Conservation (phyloP, 2,329 filamentous ascomycete species). For the Albophoma yamanashiensis region DNA sequence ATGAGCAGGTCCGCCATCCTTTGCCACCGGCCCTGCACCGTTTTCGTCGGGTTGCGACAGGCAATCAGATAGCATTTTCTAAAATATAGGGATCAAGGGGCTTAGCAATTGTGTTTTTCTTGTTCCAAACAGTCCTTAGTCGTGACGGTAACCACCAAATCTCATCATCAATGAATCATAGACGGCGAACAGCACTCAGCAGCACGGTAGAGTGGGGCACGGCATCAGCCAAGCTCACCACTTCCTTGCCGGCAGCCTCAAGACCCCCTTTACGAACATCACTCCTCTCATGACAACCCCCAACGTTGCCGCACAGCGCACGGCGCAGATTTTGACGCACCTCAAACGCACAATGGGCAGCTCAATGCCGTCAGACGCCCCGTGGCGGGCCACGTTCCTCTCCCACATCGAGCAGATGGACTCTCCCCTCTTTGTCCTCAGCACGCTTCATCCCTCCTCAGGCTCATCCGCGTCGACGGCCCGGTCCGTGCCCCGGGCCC, state of each 20-base stretch:
- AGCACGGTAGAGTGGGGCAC: not conserved
- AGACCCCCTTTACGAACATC: not conserved
- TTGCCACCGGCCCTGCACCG: not conserved
- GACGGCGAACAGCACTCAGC: too few relatives aligned
- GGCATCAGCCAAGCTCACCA: not conserved
- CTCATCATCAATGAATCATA: not conserved
- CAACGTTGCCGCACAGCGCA: not conserved
- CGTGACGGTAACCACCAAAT: too few relatives aligned
- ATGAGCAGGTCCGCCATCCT: too few relatives aligned
- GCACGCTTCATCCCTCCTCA: conserved; percentile 30
- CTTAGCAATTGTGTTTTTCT: not conserved
- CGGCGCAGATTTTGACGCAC: conserved; percentile 9
- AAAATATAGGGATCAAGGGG: not conserved
- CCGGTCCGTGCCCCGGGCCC: conserved; percentile 42
- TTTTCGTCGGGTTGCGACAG: not conserved
- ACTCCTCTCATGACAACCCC: not conserved
- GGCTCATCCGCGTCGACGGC: conserved; percentile 7
- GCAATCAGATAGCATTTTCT: not conserved
- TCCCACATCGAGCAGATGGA: conserved; percentile 37
- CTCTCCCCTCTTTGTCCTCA: conserved; percentile 38
- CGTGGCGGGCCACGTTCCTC: conserved; percentile 43
- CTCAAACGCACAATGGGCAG: conserved; percentile 17
- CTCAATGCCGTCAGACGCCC: conserved; percentile 25
- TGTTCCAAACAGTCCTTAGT: not conserved
- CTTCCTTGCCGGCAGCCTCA: too few relatives aligned